Evolutionary conservation across 345 rosid genomes (phyloP), one percentile per base, ranked within the genome.

Genomic region (Heritiera fomes): DNA sequence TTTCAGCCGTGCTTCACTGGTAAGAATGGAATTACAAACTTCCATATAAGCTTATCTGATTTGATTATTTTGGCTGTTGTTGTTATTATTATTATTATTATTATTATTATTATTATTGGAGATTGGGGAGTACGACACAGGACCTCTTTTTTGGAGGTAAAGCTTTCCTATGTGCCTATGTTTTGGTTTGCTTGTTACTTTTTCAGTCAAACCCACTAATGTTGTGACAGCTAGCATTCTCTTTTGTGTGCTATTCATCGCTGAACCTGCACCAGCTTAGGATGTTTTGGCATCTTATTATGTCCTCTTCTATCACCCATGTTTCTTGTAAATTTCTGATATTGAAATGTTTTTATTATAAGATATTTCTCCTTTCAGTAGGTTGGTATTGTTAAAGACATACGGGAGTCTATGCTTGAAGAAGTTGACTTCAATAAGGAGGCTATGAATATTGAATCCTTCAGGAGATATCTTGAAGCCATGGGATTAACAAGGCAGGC

Each of bases 401-500:
- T 93, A 81, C 86, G 98, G 73, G 96, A 89, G 63, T 93, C 99
- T 46, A 92, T 95, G 99, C 97, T 95, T 79, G 98, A 95, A 88
- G 99, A 95, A 91, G 98, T 93, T 72, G 93, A 95, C 85, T 95
- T 95, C 84, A 75, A 86, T 63, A 93, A 95, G 90, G 99, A 95
- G 81, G 97, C 97, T 82, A 81, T 83, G 80, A 95, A 93, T 52
- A 87, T 93, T 46, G 98, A 91, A 78, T 77, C 94, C 78, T 95
- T 95, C 77, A 86, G 88, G 87, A 87, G 88, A 83, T 95, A 95
- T 87, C 89, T 93, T 81, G 94, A 90, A 85, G 84, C 86, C 59
- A 91, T 92, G 95, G 98, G 97, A 80, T 88, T 95, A 67, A 88
- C 94, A 72, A 83, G 95, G 78, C 97, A 93, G 83, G 98, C 98